Evolutionary conservation across 352 stramenopile species (phyloP).

Genomic region (Poterioochromonas sp.): DNA sequence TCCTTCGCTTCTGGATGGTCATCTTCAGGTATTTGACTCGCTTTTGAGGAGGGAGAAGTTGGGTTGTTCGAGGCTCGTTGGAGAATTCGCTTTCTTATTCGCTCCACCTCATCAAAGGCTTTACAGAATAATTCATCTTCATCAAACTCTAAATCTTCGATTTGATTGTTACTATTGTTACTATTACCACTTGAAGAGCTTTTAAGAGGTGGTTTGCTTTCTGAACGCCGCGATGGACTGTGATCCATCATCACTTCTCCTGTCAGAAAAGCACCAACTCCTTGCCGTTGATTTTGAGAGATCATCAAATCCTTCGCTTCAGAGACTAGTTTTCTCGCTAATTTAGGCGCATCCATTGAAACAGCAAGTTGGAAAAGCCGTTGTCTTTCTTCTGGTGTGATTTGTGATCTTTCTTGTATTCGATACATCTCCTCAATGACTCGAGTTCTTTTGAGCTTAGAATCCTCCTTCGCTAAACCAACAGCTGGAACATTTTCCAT

Average conservation of each 20-base stretch:
- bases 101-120: conserved; percentile 15
- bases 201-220: neutral
- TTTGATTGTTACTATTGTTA: neutral
- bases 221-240: neutral
- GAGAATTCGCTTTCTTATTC: conserved; percentile 2
- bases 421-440: conserved; percentile 21
- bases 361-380: conserved; percentile 2
- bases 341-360: conserved; percentile 22
- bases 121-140: conserved; percentile 13
- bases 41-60: neutral
- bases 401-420: neutral
- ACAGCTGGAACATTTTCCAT: neutral
- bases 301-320: neutral
- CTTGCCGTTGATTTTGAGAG: neutral
- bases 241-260: neutral
- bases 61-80: neutral
- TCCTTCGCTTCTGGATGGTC: too few relatives aligned
- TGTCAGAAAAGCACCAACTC: neutral
- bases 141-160: neutral
- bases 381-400: conserved; percentile 4
- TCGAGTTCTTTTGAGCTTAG: neutral
- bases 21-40: too few relatives aligned
- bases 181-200: neutral
- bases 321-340: conserved; percentile 1
- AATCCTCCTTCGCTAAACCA: neutral